These are phyloP conservation scores for Apiospora phragmitis DNA, from an alignment of 2,329 filamentous ascomycete genomes.

Conservation along the genomic window DNA sequence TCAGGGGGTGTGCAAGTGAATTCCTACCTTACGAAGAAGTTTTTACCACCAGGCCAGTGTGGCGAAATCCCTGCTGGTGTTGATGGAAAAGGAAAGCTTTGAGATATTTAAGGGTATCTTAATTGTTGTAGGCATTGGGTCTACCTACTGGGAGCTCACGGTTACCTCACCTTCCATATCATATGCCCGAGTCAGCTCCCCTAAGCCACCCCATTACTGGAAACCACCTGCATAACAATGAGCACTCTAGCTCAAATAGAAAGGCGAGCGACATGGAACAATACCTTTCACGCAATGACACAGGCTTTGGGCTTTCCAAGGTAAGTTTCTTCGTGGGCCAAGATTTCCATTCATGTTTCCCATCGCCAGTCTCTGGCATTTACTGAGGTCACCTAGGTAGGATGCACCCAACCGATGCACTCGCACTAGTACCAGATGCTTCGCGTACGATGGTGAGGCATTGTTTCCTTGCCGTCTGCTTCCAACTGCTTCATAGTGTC, in stretches of 20 bases:
- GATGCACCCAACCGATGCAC: not conserved
- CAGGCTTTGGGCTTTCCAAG: not conserved
- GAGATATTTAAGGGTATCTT: not conserved
- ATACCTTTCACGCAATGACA: not conserved
- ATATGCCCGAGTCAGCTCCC: not conserved
- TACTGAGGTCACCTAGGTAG: not conserved
- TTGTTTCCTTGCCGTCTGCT: slow-evolving; percentile 55
- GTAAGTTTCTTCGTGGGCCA: not conserved
- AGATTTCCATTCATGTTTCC: not conserved
- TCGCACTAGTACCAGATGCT: slow-evolving; percentile 83
- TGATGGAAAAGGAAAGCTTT: not conserved
- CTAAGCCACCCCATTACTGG: not conserved
- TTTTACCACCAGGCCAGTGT: not conserved
- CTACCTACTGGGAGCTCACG: not conserved
- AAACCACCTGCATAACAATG: not conserved
- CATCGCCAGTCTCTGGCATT: not conserved
- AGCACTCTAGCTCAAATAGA: not conserved
- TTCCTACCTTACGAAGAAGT: not conserved
- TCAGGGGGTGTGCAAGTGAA: not conserved
- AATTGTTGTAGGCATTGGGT: not conserved
- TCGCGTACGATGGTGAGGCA: slow-evolving; percentile 85
- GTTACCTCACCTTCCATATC: not conserved
- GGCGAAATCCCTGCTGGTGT: not conserved
- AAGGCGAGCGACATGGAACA: not conserved
- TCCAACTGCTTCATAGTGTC: slow-evolving; percentile 91